A percentile compares a stretch with the other conserved stretches of the same genome.
Conservation (phyloP, 805 yeast genomes). For the Zygosaccharomyces rouxii region DNA sequence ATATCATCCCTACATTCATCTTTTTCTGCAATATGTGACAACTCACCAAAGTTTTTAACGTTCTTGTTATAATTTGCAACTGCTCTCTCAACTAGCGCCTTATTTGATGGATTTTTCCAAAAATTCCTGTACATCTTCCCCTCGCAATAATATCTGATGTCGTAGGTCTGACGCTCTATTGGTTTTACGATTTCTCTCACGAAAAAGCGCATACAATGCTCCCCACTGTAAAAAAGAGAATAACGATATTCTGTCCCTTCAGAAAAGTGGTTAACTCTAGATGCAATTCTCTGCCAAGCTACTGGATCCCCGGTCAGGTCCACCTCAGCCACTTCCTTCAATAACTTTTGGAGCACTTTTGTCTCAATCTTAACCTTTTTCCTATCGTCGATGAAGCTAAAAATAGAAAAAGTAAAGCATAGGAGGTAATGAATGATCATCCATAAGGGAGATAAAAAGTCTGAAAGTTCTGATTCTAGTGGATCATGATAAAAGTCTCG, state of each 20-base stretch:
- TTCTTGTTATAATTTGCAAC: conserved; percentile 1
- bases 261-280: too few relatives aligned
- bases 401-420: not conserved
- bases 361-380: not conserved
- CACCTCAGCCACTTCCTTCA: not conserved
- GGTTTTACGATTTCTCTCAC: too few relatives aligned
- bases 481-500: not conserved
- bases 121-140: not conserved
- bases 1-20: not conserved
- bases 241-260: too few relatives aligned
- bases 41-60: not conserved
- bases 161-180: not conserved
- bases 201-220: too few relatives aligned
- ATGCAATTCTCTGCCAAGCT: too few relatives aligned
- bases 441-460: not conserved
- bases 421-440: not conserved
- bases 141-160: not conserved
- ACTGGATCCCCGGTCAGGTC: too few relatives aligned
- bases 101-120: too few relatives aligned
- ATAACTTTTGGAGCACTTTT: not conserved
- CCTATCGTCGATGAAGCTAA: not conserved
- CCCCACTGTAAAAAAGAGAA: too few relatives aligned
- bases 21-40: not conserved
- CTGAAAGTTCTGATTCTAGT: not conserved
- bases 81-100: not conserved